Evolutionary conservation across 1,284 basidiomycete species (phyloP), one percentile per base, ranked within the genome.

Genomic region (Moesziomyces sp.): DNA sequence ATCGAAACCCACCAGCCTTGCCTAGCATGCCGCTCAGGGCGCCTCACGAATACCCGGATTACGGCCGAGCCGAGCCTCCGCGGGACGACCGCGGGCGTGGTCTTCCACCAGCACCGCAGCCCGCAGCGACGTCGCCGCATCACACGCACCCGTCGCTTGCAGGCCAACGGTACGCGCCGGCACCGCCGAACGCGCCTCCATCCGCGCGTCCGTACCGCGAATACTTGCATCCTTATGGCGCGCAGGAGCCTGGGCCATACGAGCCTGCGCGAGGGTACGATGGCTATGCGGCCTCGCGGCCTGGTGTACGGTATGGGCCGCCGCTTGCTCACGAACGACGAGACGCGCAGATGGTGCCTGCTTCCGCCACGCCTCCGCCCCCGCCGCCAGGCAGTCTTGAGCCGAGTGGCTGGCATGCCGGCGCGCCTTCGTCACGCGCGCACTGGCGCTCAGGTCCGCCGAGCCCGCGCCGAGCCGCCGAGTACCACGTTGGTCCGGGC

Each of bases 391-490:
- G 46, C n/a, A 40, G 52, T 11, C 16, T 46, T 2, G 62, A 65
- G 11, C 58, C 54, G 26, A 45, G 26, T 21, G 9, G 46, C 9
- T 48, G 58, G 3, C 28, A 28, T 19, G 44, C 44, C 3, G 38
- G 45, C 13, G 11, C 45, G 14, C 46, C 64, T 46, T 45, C 49
- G n/a, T 19, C 62, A 13, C 23, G 57, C 4, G 35, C 54, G 21
- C 61, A 35, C 14, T 68, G 65, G 65, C 54, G 51, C 0, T 61
- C 65, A 0, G 42, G 65, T 3, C 49, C 64, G 14, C 46, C 58
- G 8, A 67, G 58, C n/a, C 64, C 64, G 10, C 49, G 21, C 26
- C n/a, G 49, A 42, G 45, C 52, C 14, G 7, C 49, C 7, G 64
- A 60, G 1, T 57, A 57, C 26, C 46, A 49, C 18, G n/a, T 52